Percentiles rank a stretch among this genome's conserved stretches.
These are phyloP conservation scores for Erysimum cheiri DNA, from an alignment of 441 rosid genomes.

Conservation along the genomic window DNA sequence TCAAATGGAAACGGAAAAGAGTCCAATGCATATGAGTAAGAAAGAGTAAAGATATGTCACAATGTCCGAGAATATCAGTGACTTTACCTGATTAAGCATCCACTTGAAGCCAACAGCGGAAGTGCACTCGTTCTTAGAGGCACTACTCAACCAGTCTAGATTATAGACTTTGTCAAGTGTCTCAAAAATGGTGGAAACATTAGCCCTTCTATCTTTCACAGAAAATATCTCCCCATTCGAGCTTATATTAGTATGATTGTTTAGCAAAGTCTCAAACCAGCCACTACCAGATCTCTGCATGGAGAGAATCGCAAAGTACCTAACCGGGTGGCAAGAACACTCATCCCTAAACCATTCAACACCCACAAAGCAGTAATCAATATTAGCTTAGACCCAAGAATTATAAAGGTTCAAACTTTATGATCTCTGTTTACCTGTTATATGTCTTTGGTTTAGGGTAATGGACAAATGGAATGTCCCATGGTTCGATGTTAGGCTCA, in stretches of 20 bases:
- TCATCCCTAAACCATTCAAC: slow-evolving; percentile 65
- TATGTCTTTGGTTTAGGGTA: slow-evolving; percentile 79
- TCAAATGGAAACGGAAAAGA: not conserved
- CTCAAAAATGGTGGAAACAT: slow-evolving; percentile 71
- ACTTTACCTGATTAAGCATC: slow-evolving; percentile 97
- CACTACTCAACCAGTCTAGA: slow-evolving; percentile 92
- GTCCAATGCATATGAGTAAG: not conserved
- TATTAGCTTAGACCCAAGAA: slow-evolving; percentile 25
- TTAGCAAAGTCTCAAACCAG: slow-evolving; percentile 94
- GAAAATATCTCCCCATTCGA: slow-evolving; percentile 96
- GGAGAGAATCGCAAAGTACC: slow-evolving; percentile 90
- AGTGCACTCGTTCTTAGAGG: slow-evolving; percentile 93
- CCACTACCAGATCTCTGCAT: slow-evolving; percentile 99
- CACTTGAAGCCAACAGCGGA: slow-evolving; percentile 97
- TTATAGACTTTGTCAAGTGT: slow-evolving; percentile 82
- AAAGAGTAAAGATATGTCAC: slow-evolving; percentile 5
- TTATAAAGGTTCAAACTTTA: slow-evolving; percentile 5
- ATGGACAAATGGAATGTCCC: slow-evolving; percentile 95
- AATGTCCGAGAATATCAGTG: not conserved
- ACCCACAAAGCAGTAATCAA: slow-evolving; percentile 23
- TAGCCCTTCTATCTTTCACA: slow-evolving; percentile 83
- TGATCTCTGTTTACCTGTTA: slow-evolving; percentile 58
- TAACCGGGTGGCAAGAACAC: slow-evolving; percentile 84
- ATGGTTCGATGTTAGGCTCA: slow-evolving; percentile 75
- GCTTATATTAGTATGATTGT: slow-evolving; percentile 92